Percentiles rank a stretch among this genome's conserved stretches.
Evolutionary conservation across 164 flowering plant species (phyloP).

Genomic region (Nymphaea thermarum): DNA sequence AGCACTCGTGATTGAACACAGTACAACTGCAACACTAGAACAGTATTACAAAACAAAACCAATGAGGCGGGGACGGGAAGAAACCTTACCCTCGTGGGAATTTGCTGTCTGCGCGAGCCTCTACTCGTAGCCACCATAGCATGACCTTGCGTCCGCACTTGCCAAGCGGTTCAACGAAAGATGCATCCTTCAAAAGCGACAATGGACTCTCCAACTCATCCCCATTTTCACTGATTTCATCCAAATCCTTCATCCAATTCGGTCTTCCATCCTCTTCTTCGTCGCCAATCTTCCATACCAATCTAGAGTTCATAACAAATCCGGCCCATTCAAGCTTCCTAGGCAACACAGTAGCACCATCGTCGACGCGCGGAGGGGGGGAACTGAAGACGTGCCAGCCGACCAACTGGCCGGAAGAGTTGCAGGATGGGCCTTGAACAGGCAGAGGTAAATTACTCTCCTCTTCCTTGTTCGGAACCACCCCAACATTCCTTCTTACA

Average conservation of each 20-base stretch:
- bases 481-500: neutral
- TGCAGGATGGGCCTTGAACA: constrained; percentile 92
- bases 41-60: neutral
- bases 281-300: constrained; percentile 69
- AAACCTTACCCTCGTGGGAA: constrained; percentile 74
- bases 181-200: constrained; percentile 53
- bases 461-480: constrained; percentile 18
- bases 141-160: constrained; percentile 83
- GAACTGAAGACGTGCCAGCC: constrained; percentile 92
- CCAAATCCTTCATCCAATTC: constrained; percentile 65
- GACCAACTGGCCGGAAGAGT: constrained; percentile 57
- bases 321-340: constrained; percentile 93
- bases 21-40: neutral
- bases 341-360: constrained; percentile 65
- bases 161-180: constrained; percentile 88
- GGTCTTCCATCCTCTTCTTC: constrained; percentile 62
- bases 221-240: constrained; percentile 22
- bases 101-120: constrained; percentile 93
- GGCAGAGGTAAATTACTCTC: constrained; percentile 41
- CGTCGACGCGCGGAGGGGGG: constrained; percentile 48
- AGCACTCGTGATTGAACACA: too few relatives aligned
- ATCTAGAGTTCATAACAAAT: constrained; percentile 77
- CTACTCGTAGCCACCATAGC: constrained; percentile 99
- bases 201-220: constrained; percentile 64
- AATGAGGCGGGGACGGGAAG: neutral